Conservation (phyloP, 2,329 filamentous ascomycete genomes). For the Leptographium flavum region DNA sequence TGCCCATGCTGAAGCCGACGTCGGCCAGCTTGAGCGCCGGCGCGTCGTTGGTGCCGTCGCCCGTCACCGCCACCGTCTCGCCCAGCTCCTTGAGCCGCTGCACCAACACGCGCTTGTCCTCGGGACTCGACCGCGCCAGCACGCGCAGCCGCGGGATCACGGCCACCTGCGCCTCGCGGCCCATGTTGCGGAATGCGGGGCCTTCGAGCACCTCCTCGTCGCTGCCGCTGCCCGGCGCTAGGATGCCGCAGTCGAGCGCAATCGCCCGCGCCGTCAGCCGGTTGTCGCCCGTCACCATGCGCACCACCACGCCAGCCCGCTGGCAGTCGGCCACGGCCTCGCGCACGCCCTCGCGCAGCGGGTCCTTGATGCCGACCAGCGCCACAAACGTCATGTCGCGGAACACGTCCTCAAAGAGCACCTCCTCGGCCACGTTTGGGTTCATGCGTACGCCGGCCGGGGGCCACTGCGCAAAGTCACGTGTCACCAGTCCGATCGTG, state of each 20-base stretch:
- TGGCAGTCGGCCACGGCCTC: slow-evolving; percentile 62
- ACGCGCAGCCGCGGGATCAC: slow-evolving; percentile 58
- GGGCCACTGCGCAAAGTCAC: slow-evolving; percentile 76
- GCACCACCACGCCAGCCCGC: slow-evolving; percentile 61
- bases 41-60: slow-evolving; percentile 74
- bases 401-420: slow-evolving; percentile 54
- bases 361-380: slow-evolving; percentile 71
- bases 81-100: slow-evolving; percentile 56
- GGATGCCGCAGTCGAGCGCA: slow-evolving; percentile 64
- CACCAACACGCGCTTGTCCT: slow-evolving; percentile 63
- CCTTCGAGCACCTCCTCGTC: slow-evolving; percentile 56
- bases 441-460: slow-evolving; percentile 40
- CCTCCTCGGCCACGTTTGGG: slow-evolving; percentile 37
- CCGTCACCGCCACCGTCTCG: slow-evolving; percentile 70
- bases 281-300: slow-evolving; percentile 81
- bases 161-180: slow-evolving; percentile 47
- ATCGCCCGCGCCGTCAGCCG: slow-evolving; percentile 67
- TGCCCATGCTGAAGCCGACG: slow-evolving; percentile 77
- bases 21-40: slow-evolving; percentile 70
- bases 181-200: slow-evolving; percentile 61
- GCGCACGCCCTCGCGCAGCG: slow-evolving; percentile 58
- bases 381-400: slow-evolving; percentile 52
- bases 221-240: slow-evolving; percentile 40
- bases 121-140: slow-evolving; percentile 58
- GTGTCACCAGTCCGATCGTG: slow-evolving; percentile 73